Base-by-base conservation (phyloP, 345 rosid genomes). In the Lenwebbia sp. region DNA sequence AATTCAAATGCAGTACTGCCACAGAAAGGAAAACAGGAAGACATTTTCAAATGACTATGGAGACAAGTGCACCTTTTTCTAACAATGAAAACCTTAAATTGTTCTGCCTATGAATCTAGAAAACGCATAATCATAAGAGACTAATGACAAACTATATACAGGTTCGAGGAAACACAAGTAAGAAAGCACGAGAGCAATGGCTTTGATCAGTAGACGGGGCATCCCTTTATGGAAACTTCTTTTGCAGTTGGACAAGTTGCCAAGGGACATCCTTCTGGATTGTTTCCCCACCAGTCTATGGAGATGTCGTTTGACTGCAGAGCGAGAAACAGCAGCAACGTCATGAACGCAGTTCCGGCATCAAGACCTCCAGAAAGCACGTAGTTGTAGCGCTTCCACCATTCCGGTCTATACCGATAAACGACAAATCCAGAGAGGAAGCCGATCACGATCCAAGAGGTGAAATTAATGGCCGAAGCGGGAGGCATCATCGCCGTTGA, bases 401-500 rank as follows among this genome's bases (percentile, higher is more conserved):
- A 88, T 5, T 89, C 85, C 5, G 89, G 94, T 60, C 86, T 76
- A 87, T 92, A 89, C 58, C 91, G 92, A 83, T 85, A 95, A 15
- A 94, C 6, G 6, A 95, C 90, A 55, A 78, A 92, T 49, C 98
- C 96, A 0, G 93, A 95, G 2, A 93, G 70, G 88, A 95, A 91
- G 17, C 91, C 97, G 0, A 95, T 57, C n/a, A 90, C 25, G 57
- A 92, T 82, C 99, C 99, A 96, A 54, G 93, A 93, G 13, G 94
- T 90, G 92, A 86, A 96, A 91, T 96, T 95, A 30, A 96, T 94
- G 5, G 96, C 92, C 4, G 90, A 56, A 7, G 97, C 99, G 0
- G 99, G 97, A 3, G 97, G 98, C 95, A 96, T 93, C 90, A 93
- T 90, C 3, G 93, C 84, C 0, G 97, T 93, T 49, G 96, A 89